Conservation (phyloP, 257 asterid species). For the Gentiana dahurica region DNA sequence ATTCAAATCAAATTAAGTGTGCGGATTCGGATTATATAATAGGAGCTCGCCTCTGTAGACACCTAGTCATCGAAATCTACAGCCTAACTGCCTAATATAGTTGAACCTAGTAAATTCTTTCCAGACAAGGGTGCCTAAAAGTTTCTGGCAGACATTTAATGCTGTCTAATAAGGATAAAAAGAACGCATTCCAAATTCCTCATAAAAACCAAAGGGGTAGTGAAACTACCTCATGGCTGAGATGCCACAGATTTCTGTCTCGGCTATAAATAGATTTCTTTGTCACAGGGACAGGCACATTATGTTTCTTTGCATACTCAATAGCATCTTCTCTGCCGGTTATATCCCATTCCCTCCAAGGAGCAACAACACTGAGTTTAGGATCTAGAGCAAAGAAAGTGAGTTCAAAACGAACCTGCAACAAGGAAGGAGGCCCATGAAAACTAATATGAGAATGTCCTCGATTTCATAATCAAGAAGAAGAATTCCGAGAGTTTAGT, state of each 20-base stretch:
- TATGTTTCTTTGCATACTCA: constrained; percentile 84
- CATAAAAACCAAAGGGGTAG: neutral
- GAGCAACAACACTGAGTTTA: constrained; percentile 88
- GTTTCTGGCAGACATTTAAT: too few species aligned
- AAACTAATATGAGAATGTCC: neutral
- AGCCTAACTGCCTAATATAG: too few species aligned
- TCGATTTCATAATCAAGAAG: constrained; percentile 1
- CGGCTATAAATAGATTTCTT: constrained; percentile 96
- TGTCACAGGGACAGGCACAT: constrained; percentile 89
- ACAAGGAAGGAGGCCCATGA: constrained; percentile 8
- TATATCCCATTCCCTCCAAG: constrained; percentile 99
- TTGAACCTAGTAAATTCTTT: too few species aligned
- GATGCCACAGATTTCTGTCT: constrained; percentile 97
- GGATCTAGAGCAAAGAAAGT: constrained; percentile 97
- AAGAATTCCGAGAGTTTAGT: constrained; percentile 6
- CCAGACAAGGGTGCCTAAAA: too few species aligned
- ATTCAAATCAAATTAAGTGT: too few species aligned
- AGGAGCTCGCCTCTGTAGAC: too few species aligned
- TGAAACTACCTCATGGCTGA: constrained; percentile 78
- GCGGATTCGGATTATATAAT: too few species aligned
- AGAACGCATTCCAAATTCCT: neutral
- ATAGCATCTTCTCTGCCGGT: constrained; percentile 95
- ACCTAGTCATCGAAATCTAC: too few species aligned
- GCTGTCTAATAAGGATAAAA: neutral
- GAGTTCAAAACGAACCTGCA: constrained; percentile 94